Evolutionary conservation across 805 yeast species (phyloP).

Genomic region (Ogataea salicorniae): DNA sequence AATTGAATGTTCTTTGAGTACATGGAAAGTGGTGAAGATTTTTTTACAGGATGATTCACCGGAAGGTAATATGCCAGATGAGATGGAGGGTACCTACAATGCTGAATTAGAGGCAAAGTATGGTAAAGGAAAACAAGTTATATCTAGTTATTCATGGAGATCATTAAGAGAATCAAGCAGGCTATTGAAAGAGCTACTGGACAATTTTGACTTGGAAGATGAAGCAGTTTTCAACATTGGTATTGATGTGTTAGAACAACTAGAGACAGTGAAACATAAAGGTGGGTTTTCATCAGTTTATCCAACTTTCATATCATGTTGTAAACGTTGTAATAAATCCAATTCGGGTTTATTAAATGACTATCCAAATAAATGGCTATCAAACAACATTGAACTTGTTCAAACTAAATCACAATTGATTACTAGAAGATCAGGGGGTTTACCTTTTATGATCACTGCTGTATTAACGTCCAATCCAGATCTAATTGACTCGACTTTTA

Average conservation of each 20-base stretch:
- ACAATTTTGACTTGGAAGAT: conserved; percentile 27
- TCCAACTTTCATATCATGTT: conserved; percentile 69
- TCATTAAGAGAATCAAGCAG: conserved; percentile 70
- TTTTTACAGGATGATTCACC: conserved; percentile 66
- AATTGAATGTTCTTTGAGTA: conserved; percentile 5
- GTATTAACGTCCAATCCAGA: conserved; percentile 51
- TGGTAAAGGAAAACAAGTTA: conserved; percentile 38
- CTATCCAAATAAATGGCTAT: conserved; percentile 55
- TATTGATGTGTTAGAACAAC: conserved; percentile 54
- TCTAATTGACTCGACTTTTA: conserved; percentile 47
- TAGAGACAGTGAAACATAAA: conserved; percentile 73
- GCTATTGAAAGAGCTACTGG: conserved; percentile 44
- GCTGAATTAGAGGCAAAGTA: conserved; percentile 29
- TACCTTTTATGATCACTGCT: conserved; percentile 76
- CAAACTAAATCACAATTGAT: conserved; percentile 59
- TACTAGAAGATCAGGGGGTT: conserved; percentile 88
- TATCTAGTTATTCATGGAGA: conserved; percentile 75
- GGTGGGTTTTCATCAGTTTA: conserved; percentile 90
- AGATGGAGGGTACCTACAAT: conserved; percentile 33
- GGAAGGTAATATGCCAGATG: conserved; percentile 55
- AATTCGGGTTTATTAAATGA: conserved; percentile 22
- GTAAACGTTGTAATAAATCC: conserved; percentile 45
- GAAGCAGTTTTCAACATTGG: conserved; percentile 38
- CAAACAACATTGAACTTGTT: conserved; percentile 39
- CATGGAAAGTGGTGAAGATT: conserved; percentile 43